Percentiles rank a stretch among this genome's conserved stretches.
These are phyloP conservation scores for Colletotrichum chrysophilum DNA, from an alignment of 2,329 filamentous ascomycete species.

Conservation along the genomic window DNA sequence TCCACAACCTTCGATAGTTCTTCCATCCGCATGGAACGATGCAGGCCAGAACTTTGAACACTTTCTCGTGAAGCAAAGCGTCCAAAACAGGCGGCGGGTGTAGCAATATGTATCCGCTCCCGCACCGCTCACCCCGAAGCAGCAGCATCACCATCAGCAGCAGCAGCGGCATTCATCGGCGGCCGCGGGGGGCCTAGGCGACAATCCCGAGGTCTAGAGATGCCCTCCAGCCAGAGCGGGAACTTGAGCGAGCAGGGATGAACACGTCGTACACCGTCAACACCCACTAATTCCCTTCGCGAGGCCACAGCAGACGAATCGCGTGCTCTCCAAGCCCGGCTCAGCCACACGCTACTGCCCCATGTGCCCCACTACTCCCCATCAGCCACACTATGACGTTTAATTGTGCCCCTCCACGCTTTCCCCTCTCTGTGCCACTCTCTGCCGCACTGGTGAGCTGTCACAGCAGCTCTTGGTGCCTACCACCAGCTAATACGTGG, in stretches of 20 bases:
- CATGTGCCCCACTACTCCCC: neutral
- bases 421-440: slow-evolving; percentile 1
- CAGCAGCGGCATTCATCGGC: neutral
- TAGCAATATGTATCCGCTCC: neutral
- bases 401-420: neutral
- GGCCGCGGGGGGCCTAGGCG: too few relatives aligned
- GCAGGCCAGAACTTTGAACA: neutral
- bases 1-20: neutral
- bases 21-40: neutral
- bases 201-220: too few relatives aligned
- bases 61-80: neutral
- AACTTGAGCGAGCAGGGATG: neutral
- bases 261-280: neutral
- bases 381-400: slow-evolving; percentile 18
- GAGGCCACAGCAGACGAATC: neutral
- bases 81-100: neutral
- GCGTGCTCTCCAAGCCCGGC: neutral
- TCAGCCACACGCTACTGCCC: neutral
- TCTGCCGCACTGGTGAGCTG: neutral
- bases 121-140: neutral
- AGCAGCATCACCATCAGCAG: neutral
- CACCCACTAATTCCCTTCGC: neutral
- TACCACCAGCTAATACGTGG: neutral
- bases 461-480: neutral
- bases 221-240: neutral